These are phyloP conservation scores for Saposhnikovia divaricata DNA, from an alignment of 129 eudicot species.

Conservation along the genomic window DNA sequence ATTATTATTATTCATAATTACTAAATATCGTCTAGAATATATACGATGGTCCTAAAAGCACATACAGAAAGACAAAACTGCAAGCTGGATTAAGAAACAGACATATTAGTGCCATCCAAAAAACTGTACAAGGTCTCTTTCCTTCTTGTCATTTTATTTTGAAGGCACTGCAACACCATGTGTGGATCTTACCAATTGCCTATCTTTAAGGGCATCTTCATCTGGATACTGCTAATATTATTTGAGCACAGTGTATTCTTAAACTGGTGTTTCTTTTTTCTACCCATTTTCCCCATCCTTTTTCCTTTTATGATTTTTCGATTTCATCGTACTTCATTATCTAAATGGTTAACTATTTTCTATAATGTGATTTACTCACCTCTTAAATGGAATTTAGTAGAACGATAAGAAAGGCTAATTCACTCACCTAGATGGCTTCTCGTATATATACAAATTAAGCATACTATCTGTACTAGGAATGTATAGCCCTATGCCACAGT, in stretches of 20 bases:
- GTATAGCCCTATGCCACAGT: neutral
- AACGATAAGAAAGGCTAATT: neutral
- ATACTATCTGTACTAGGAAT: neutral
- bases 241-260: neutral
- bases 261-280: neutral
- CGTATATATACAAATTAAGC: too few species aligned
- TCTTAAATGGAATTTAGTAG: neutral
- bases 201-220: constrained; percentile 17
- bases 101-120: constrained; percentile 16
- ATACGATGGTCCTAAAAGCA: constrained; percentile 10
- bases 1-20: too few species aligned
- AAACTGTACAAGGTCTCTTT: constrained; percentile 10
- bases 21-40: neutral
- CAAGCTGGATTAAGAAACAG: constrained; percentile 8
- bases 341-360: neutral
- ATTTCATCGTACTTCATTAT: neutral
- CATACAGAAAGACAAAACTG: neutral
- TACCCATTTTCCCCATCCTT: neutral
- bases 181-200: constrained; percentile 31
- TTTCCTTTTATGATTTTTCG: neutral
- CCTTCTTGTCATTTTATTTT: constrained; percentile 21
- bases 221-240: neutral
- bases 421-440: neutral
- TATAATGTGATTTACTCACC: too few species aligned
- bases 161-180: constrained; percentile 1